Percentiles rank a stretch among this genome's conserved stretches.
Conservation (phyloP, 805 yeast genomes). For the Candida stauntonica region DNA sequence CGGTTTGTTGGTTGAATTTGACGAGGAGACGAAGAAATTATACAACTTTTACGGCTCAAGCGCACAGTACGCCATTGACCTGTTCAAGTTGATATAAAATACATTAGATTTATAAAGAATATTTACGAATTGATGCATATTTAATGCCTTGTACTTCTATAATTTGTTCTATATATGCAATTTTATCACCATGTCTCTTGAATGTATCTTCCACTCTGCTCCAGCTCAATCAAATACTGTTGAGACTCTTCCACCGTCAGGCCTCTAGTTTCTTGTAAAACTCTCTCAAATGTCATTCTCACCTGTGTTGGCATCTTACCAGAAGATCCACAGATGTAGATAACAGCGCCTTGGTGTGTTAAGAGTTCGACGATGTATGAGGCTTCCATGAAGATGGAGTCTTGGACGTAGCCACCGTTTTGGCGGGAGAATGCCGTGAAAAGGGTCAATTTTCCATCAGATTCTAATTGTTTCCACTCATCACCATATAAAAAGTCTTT, state of each 20-base stretch:
- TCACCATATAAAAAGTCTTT: conserved; percentile 68
- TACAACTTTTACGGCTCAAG: conserved; percentile 33
- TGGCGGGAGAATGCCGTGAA: conserved; percentile 49
- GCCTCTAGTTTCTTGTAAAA: conserved; percentile 44
- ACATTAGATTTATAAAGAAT: too few relatives aligned
- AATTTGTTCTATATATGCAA: too few relatives aligned
- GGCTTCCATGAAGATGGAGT: conserved; percentile 51
- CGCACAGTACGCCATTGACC: conserved; percentile 9
- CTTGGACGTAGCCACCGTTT: conserved; percentile 72
- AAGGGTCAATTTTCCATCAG: conserved; percentile 34
- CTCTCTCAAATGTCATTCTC: conserved; percentile 68
- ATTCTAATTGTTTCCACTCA: conserved; percentile 41
- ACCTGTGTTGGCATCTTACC: conserved; percentile 94
- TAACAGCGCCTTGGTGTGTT: conserved; percentile 48
- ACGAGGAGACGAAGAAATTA: conserved; percentile 14
- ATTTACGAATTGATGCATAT: too few relatives aligned
- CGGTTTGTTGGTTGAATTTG: conserved; percentile 23
- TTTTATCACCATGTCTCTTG: conserved; percentile 83
- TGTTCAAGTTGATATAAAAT: background rate
- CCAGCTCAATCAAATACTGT: conserved; percentile 52
- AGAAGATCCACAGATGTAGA: conserved; percentile 88
- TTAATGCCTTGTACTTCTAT: too few relatives aligned
- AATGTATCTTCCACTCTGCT: conserved; percentile 58
- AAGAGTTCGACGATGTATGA: conserved; percentile 48
- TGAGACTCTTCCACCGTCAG: conserved; percentile 44